Evolutionary conservation across 805 yeast genomes (phyloP).

Genomic region (Pichia scutulata): DNA sequence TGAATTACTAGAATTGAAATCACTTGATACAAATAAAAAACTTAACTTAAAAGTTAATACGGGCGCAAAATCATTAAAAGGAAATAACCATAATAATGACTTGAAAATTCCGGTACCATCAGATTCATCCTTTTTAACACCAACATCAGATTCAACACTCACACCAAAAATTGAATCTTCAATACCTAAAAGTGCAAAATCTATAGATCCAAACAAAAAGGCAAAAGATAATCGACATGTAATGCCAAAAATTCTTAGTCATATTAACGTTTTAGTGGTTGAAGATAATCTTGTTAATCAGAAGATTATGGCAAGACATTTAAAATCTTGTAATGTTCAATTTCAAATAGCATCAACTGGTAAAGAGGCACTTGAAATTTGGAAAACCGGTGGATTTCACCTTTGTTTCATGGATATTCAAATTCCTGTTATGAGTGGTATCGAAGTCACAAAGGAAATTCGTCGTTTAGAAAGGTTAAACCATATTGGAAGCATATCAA

Average conservation of each 20-base stretch:
- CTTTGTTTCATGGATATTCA: constrained; percentile 95
- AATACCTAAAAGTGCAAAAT: background rate
- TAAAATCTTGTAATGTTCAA: constrained; percentile 76
- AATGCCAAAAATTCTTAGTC: constrained; percentile 68
- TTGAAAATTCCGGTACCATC: background rate
- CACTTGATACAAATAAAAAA: background rate
- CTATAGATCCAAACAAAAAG: background rate
- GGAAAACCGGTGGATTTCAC: constrained; percentile 94
- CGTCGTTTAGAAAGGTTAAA: constrained; percentile 75
- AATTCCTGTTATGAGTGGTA: constrained; percentile 91
- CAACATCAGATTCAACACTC: background rate
- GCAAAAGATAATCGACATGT: constrained; percentile 19
- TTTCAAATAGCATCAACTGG: constrained; percentile 89
- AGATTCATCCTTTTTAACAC: background rate
- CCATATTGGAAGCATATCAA: constrained; percentile 55
- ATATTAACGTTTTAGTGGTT: constrained; percentile 84
- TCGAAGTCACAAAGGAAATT: constrained; percentile 90
- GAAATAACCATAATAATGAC: background rate
- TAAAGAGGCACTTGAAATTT: constrained; percentile 86
- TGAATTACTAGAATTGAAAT: background rate
- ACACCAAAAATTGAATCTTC: background rate
- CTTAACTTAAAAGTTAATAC: constrained; percentile 5
- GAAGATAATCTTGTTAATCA: constrained; percentile 95
- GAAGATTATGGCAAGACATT: constrained; percentile 80
- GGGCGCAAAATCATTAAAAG: background rate